phyloP scores from a whole-genome alignment of 441 rosid species.

The Erysimum cheiri region DNA sequence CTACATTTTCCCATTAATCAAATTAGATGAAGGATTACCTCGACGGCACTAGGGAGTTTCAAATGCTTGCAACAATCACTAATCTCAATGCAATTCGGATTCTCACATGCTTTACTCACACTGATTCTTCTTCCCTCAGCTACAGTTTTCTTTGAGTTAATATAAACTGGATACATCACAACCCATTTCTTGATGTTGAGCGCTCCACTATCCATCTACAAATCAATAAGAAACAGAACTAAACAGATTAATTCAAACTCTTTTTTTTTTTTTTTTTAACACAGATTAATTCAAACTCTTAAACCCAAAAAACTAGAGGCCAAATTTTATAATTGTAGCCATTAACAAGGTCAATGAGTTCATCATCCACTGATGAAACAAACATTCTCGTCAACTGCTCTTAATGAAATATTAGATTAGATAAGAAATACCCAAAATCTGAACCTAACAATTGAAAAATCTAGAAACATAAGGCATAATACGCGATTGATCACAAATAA shows the following conservation, averaged over 20 bases:
- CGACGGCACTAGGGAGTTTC: slow-evolving; percentile 66
- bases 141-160: slow-evolving; percentile 85
- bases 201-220: slow-evolving; percentile 54
- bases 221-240: background rate
- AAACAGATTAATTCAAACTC: background rate
- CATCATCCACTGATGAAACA: slow-evolving; percentile 2
- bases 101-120: slow-evolving; percentile 72
- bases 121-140: slow-evolving; percentile 83
- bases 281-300: background rate
- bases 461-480: background rate
- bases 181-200: slow-evolving; percentile 71
- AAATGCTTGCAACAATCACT: slow-evolving; percentile 74
- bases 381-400: background rate
- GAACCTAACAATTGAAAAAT: background rate
- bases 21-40: slow-evolving; percentile 52
- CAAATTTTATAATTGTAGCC: background rate
- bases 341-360: background rate
- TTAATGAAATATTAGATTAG: background rate
- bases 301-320: background rate
- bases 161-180: slow-evolving; percentile 77
- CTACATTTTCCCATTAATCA: background rate
- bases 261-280: no score
- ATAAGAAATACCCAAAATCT: background rate
- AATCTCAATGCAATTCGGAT: slow-evolving; percentile 76
- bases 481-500: background rate